Conservation (phyloP, 2,329 filamentous ascomycete genomes). For the Aspergillus tubingensis region DNA sequence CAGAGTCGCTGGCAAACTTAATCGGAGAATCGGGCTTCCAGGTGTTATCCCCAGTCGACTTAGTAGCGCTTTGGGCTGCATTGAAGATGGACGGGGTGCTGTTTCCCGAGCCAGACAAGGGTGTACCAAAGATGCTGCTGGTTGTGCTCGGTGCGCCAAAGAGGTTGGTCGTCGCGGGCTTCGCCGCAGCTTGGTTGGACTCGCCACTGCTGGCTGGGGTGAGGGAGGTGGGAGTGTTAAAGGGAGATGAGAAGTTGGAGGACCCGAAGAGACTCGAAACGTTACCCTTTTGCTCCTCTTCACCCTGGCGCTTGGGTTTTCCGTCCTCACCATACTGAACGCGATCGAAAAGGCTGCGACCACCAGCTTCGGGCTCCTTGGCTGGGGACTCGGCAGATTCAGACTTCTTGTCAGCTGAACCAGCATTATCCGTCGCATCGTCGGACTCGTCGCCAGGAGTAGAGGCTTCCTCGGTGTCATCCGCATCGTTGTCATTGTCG, state of each 20-base stretch:
- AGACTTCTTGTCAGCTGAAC: slow-evolving; percentile 12
- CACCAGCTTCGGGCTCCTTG: slow-evolving; percentile 26
- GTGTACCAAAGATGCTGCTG: slow-evolving; percentile 33
- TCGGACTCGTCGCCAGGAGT: slow-evolving; percentile 24
- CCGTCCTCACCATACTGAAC: slow-evolving; percentile 31
- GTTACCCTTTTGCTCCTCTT: slow-evolving; percentile 20
- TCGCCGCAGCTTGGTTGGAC: slow-evolving; percentile 16
- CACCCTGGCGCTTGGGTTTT: slow-evolving; percentile 27
- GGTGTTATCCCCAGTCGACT: slow-evolving; percentile 42
- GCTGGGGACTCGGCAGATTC: slow-evolving; percentile 23
- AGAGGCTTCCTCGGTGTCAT: slow-evolving; percentile 31
- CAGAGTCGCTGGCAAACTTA: slow-evolving; percentile 45
- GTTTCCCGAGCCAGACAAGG: slow-evolving; percentile 23
- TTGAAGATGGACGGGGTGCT: slow-evolving; percentile 22
- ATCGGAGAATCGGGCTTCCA: slow-evolving; percentile 52
- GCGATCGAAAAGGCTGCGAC: slow-evolving; percentile 41
- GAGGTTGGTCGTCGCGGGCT: slow-evolving; percentile 20
- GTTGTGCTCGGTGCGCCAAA: slow-evolving; percentile 21
- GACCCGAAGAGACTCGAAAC: slow-evolving; percentile 26
- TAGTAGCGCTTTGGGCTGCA: slow-evolving; percentile 10
- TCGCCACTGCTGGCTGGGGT: slow-evolving; percentile 14
- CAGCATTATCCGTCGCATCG: slow-evolving; percentile 18
- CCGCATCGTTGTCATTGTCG: slow-evolving; percentile 27
- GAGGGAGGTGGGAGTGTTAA: slow-evolving; percentile 27
- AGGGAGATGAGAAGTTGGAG: slow-evolving; percentile 30